These are phyloP conservation scores for Trichoderma atrobrunneum DNA, from an alignment of 2,329 filamentous ascomycete genomes.

Conservation along the genomic window DNA sequence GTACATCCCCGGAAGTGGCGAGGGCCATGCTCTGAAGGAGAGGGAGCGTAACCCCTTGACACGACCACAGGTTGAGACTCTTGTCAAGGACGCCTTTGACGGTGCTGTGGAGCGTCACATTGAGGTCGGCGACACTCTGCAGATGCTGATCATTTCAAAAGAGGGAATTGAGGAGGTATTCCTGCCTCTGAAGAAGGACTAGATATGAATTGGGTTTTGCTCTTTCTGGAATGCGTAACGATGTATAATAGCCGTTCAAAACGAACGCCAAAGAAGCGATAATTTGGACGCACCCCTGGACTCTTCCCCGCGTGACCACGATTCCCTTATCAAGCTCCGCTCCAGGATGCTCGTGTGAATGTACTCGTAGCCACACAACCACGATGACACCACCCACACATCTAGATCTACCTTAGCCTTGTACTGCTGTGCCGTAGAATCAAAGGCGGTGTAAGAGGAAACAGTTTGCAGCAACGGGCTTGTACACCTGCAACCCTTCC, in stretches of 20 bases:
- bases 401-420: background rate
- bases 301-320: slow-evolving; percentile 10
- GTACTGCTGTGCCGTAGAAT: background rate
- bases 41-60: slow-evolving; percentile 68
- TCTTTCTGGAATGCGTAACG: slow-evolving; percentile 19
- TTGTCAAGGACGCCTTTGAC: slow-evolving; percentile 97
- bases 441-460: slow-evolving; percentile 4
- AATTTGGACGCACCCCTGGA: slow-evolving; percentile 3
- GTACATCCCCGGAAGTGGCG: slow-evolving; percentile 82
- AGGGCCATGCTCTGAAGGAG: slow-evolving; percentile 75
- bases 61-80: slow-evolving; percentile 70
- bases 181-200: slow-evolving; percentile 86
- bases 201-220: slow-evolving; percentile 30
- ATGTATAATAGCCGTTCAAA: slow-evolving; percentile 33
- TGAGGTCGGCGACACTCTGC: slow-evolving; percentile 92
- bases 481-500: background rate
- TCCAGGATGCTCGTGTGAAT: background rate
- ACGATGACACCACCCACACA: background rate
- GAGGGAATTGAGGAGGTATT: slow-evolving; percentile 85
- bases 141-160: slow-evolving; percentile 90
- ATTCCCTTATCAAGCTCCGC: slow-evolving; percentile 14
- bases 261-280: background rate
- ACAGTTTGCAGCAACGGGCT: background rate
- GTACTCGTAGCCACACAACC: background rate
- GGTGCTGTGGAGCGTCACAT: slow-evolving; percentile 98